These are phyloP conservation scores for Malus hybrid DNA, from an alignment of 331 rosid species.

Conservation along the genomic window DNA sequence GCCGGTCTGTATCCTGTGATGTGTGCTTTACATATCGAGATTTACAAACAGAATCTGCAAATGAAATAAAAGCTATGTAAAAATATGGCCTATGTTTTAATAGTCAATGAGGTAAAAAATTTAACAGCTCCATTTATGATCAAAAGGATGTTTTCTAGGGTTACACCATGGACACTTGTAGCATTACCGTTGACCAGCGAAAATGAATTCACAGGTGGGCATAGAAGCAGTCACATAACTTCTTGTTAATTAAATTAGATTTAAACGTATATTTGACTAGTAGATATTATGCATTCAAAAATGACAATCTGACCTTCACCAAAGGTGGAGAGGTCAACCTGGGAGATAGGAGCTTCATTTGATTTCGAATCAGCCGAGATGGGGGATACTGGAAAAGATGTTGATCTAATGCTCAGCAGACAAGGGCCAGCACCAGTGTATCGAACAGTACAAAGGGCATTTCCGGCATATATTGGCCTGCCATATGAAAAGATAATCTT, in stretches of 20 bases:
- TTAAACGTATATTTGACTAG: not conserved
- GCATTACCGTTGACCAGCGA: not conserved
- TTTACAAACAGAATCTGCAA: conserved; percentile 50
- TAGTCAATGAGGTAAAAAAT: not conserved
- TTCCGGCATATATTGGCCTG: conserved; percentile 99
- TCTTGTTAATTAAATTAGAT: not conserved
- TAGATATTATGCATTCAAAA: conserved; percentile 16
- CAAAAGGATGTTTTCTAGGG: too few species aligned
- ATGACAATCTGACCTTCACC: conserved; percentile 60
- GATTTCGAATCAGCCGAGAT: conserved; percentile 41
- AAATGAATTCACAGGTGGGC: not conserved
- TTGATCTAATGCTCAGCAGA: conserved; percentile 72
- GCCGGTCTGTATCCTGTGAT: conserved; percentile 63
- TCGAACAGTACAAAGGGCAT: conserved; percentile 77
- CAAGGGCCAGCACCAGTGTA: conserved; percentile 80
- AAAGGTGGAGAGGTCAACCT: conserved; percentile 90
- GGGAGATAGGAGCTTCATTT: conserved; percentile 57
- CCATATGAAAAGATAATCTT: conserved; percentile 17
- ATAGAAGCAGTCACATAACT: not conserved
- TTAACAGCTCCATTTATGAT: not conserved
- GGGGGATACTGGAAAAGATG: conserved; percentile 58
- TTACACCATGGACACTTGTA: conserved; percentile 1
- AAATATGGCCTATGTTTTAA: not conserved
- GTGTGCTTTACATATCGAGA: conserved; percentile 66
- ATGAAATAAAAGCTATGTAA: conserved; percentile 11